phyloP scores from a whole-genome alignment of 352 stramenopile genomes.

The Phytopythium mirpurense region DNA sequence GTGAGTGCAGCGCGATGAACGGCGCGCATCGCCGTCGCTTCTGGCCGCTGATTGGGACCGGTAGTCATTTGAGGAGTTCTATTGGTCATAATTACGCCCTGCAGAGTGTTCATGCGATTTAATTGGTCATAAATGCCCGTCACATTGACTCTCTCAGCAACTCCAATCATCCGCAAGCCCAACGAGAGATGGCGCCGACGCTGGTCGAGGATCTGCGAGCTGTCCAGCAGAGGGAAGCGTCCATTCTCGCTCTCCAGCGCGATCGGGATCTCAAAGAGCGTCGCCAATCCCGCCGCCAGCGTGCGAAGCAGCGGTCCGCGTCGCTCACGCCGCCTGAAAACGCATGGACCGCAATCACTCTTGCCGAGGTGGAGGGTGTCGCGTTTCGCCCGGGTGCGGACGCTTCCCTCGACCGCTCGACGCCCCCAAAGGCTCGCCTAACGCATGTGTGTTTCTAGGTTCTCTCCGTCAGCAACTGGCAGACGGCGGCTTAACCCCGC shows the following conservation, averaged over 20 bases:
- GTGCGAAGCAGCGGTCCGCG: neutral
- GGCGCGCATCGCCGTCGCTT: neutral
- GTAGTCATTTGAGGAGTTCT: neutral
- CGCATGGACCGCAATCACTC: neutral
- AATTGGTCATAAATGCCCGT: neutral
- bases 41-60: neutral
- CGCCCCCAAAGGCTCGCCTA: too few relatives aligned
- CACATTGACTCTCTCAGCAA: too few relatives aligned
- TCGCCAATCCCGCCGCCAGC: slow-evolving; percentile 6
- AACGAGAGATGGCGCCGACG: neutral
- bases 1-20: neutral
- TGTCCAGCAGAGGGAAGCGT: slow-evolving; percentile 3
- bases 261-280: slow-evolving; percentile 14
- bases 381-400: slow-evolving; percentile 21
- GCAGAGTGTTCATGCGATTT: neutral
- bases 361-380: slow-evolving; percentile 17
- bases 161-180: too few relatives aligned
- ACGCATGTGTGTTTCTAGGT: slow-evolving; percentile 16
- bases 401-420: neutral
- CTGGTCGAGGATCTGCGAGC: neutral
- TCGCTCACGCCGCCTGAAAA: neutral
- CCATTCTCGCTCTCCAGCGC: slow-evolving; percentile 7
- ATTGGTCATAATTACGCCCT: neutral
- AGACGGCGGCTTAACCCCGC: slow-evolving; percentile 12
- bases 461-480: slow-evolving; percentile 38